A percentile compares a stretch with the other conserved stretches of the same genome.
Conservation (phyloP, 2,329 filamentous ascomycete species). For the Rhynchosporium graminicola region DNA sequence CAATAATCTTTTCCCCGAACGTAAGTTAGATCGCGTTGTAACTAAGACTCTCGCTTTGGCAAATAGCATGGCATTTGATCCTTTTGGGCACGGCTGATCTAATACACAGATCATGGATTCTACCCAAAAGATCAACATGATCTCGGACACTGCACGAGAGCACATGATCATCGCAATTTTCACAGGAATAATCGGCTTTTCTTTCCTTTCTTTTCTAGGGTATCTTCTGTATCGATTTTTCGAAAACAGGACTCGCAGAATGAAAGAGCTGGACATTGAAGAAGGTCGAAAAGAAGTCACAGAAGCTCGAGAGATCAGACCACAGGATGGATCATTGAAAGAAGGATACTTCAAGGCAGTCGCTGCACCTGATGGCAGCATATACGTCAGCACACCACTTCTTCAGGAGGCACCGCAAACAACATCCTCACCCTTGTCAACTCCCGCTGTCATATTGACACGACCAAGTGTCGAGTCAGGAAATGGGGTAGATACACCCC, state of each 20-base stretch:
- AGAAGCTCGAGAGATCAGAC: constrained; percentile 16
- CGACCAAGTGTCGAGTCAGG: constrained; percentile 1
- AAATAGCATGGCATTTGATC: no score
- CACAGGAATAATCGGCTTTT: neutral
- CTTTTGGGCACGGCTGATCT: neutral
- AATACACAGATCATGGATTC: neutral
- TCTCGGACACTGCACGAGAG: neutral
- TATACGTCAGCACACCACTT: neutral
- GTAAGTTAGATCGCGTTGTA: neutral
- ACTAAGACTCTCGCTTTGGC: neutral
- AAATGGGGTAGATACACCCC: constrained; percentile 1
- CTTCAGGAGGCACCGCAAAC: neutral
- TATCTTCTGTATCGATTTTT: constrained; percentile 1
- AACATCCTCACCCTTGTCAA: neutral
- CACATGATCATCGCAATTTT: constrained; percentile 1
- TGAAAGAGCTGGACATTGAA: constrained; percentile 1
- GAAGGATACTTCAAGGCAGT: neutral
- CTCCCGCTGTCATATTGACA: neutral
- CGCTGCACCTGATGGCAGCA: neutral
- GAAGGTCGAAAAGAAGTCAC: constrained; percentile 12
- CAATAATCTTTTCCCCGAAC: neutral
- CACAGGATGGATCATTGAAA: constrained; percentile 13
- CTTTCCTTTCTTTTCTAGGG: neutral
- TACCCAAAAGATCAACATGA: neutral
- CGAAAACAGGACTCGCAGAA: neutral